Base-by-base conservation (phyloP, 2,329 filamentous ascomycete species). In the Purpureocillium takamizusanense region DNA sequence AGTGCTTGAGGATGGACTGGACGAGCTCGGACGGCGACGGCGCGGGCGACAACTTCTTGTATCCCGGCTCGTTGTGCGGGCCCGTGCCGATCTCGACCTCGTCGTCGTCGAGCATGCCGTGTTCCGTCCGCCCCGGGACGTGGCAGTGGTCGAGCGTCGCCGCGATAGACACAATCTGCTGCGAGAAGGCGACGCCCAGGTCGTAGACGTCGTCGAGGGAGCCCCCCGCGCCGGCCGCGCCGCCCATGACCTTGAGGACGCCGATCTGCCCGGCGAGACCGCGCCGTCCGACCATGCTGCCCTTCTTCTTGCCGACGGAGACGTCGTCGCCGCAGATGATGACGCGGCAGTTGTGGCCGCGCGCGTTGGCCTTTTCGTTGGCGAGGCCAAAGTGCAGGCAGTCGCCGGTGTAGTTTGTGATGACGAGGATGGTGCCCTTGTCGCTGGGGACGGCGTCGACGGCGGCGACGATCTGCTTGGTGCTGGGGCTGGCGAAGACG, bases 291-390 rank as follows among this genome's bases (percentile, higher is more conserved):
- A 82, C 78, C 27, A 77, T 66, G 25, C 68, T 69, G 15, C 70
- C 70, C 51, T 66, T 69, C 49, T 66, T 67, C 21, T n/a, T n/a
- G 9, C 76, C 77, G 17, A 82, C 75, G 0, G 74, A 78, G 7
- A 83, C 78, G 50, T 82, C 78, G 46, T 82, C 78, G 30, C 74
- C 76, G 42, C 76, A 78, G 43, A 78, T 72, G 42, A 79, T 69
- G 54, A 79, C 73, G 40, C 66, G 61, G 46, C 72, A 73, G 37
- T 62, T 66, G 46, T 72, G 68, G 14, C 74, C 75, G 16, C 60
- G 63, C 5, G 73, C 71, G 35, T 67, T 67, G 29, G 70, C 76
- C 55, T 70, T 76, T 46, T 76, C 75, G 36, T 70, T 70, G 3
- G 76, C 76, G 11, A 79, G 58, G 1, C 74, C 74, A 46, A 78